Base-by-base conservation (phyloP, 495 filamentous ascomycete species). In the Hypoxylon trugodes region DNA sequence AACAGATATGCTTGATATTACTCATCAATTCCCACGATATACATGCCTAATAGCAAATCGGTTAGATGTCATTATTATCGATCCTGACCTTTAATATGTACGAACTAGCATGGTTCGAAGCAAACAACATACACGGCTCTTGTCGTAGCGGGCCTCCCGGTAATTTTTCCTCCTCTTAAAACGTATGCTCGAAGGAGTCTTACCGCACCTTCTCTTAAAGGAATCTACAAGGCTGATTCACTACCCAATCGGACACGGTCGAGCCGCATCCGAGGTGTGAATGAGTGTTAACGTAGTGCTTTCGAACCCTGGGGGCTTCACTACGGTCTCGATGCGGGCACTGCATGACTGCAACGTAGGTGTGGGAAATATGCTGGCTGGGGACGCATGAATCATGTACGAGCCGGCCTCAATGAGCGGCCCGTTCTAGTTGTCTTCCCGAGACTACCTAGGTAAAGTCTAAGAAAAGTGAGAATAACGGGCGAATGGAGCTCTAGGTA, bases 141-240 rank as follows among this genome's bases (percentile, higher is more conserved):
- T 37, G 32, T 37, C 40, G 38, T 36, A 15, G 28, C 37, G 16
- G 28, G 28, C 22, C 19, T 37, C 16, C 35, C 21, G 10, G 43
- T 42, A 48, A 16, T n/a, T n/a, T 38, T 41, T 41, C 30, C 28
- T 35, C 35, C 24, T 28, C 10, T 47, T 16, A 21, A 46, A 30
- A 48, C 41, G 32, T 49, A 24, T 28, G 42, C 41, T 26, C 18
- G 47, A 46, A 30, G 22, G 19, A 25, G 10, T 22, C 35, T 43
- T 42, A 37, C 19, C 37, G 28, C n/a, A 48, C 28, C 19, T 36
- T 47, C 22, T 42, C 30, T 1, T 57, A 22, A 46, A 35, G 21
- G 18, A 12, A 57, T 47, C 24, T 32, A 48, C 45, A 57, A 41
- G 35, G 38, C 28, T 40, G 40, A 45, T 36, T 33, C 19, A 28